Percentiles rank a stretch among this genome's conserved stretches.
These are phyloP conservation scores for Fraxinus anomala DNA, from an alignment of 257 asterid species.

Conservation along the genomic window DNA sequence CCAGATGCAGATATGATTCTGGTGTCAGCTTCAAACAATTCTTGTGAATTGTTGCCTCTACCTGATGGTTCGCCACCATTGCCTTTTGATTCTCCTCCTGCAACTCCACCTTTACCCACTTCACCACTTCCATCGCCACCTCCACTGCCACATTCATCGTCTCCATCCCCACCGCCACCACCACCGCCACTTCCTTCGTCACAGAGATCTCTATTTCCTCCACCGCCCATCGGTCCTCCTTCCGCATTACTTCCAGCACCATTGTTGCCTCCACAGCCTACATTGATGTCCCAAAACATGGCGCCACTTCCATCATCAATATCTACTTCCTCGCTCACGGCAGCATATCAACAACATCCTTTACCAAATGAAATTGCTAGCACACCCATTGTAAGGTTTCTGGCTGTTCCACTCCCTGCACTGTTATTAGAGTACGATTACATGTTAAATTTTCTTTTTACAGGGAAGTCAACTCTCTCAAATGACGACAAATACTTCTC, in stretches of 20 bases:
- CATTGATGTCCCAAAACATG: slow-evolving; percentile 48
- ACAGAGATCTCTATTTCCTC: slow-evolving; percentile 49
- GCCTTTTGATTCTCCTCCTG: slow-evolving; percentile 83
- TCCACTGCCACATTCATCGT: slow-evolving; percentile 42
- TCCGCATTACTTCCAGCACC: slow-evolving; percentile 54
- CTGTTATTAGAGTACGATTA: slow-evolving; percentile 20
- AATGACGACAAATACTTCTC: slow-evolving; percentile 43
- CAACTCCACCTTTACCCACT: slow-evolving; percentile 82
- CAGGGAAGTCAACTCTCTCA: slow-evolving; percentile 65
- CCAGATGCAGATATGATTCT: slow-evolving; percentile 32
- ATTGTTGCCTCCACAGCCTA: slow-evolving; percentile 58
- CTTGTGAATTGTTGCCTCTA: slow-evolving; percentile 52
- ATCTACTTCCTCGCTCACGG: slow-evolving; percentile 44
- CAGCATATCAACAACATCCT: slow-evolving; percentile 51
- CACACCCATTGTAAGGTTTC: slow-evolving; percentile 54
- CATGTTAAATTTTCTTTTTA: slow-evolving; percentile 28
- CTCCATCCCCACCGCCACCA: slow-evolving; percentile 41
- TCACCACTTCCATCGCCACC: slow-evolving; percentile 60
- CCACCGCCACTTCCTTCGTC: slow-evolving; percentile 51
- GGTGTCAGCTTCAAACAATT: slow-evolving; percentile 42
- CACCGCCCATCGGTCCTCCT: slow-evolving; percentile 54
- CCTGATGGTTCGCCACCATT: slow-evolving; percentile 89
- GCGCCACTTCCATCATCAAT: slow-evolving; percentile 45
- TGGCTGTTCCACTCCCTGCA: slow-evolving; percentile 16
- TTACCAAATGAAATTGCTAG: slow-evolving; percentile 51